phyloP scores from a whole-genome alignment of 2,329 filamentous ascomycete genomes.

The Ophiocordyceps camponoti-floridani region DNA sequence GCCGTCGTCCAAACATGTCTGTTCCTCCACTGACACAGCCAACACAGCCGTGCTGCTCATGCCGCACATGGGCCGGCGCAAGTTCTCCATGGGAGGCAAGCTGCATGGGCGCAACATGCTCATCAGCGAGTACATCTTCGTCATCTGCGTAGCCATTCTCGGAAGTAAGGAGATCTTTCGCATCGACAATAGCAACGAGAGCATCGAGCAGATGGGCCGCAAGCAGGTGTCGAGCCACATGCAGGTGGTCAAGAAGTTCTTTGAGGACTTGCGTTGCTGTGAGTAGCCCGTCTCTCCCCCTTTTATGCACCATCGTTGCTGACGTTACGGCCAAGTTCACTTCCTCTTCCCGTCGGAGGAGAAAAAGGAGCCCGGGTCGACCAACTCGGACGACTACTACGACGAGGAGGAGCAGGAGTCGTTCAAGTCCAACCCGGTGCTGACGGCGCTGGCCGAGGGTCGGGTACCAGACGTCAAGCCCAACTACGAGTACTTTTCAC shows the following conservation, averaged over 20 bases:
- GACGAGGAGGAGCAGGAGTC: slow-evolving; percentile 28
- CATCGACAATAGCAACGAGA: slow-evolving; percentile 24
- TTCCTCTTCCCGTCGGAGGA: slow-evolving; percentile 40
- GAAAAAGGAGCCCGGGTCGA: slow-evolving; percentile 38
- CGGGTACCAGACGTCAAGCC: slow-evolving; percentile 38
- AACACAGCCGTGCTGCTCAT: slow-evolving; percentile 41
- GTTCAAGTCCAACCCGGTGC: slow-evolving; percentile 47
- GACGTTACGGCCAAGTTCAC: slow-evolving; percentile 23
- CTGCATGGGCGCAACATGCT: slow-evolving; percentile 53
- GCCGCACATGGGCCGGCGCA: slow-evolving; percentile 47
- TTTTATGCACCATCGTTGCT: neutral
- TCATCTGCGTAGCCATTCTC: slow-evolving; percentile 18
- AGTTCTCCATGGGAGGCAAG: slow-evolving; percentile 46
- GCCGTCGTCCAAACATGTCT: neutral
- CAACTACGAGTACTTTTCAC: slow-evolving; percentile 44
- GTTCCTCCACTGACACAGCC: too few species aligned
- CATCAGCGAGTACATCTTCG: slow-evolving; percentile 47
- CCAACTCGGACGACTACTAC: slow-evolving; percentile 38
- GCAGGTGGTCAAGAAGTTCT: slow-evolving; percentile 51
- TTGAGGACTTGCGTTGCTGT: slow-evolving; percentile 45
- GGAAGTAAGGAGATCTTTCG: slow-evolving; percentile 24
- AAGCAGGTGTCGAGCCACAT: slow-evolving; percentile 57
- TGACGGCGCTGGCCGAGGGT: slow-evolving; percentile 40
- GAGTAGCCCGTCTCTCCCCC: slow-evolving; percentile 15
- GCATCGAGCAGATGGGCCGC: slow-evolving; percentile 28